These are phyloP conservation scores for Jaenimonas drosophilae DNA, from an alignment of 208 protist genomes.

Conservation along the genomic window DNA sequence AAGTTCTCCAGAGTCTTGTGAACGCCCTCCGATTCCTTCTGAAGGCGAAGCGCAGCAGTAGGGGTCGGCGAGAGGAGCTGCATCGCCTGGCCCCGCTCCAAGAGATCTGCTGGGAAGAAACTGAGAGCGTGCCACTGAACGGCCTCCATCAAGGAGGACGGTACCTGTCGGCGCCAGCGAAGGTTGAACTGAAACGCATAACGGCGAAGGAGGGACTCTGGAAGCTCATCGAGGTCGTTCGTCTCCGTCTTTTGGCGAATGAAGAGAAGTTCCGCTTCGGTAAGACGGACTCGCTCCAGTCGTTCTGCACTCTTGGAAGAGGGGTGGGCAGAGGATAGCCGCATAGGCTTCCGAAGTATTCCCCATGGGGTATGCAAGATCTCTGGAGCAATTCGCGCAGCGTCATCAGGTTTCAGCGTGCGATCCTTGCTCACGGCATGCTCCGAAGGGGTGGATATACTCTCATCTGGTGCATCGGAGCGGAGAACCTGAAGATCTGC, in stretches of 20 bases:
- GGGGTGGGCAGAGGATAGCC: neutral
- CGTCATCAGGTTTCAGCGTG: slow-evolving; percentile 9
- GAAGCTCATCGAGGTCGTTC: slow-evolving; percentile 74
- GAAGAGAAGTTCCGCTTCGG: slow-evolving; percentile 51
- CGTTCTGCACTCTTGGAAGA: slow-evolving; percentile 21
- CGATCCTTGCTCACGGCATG: neutral
- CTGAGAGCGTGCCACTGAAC: slow-evolving; percentile 81
- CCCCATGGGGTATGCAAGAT: slow-evolving; percentile 83
- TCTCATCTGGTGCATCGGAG: neutral
- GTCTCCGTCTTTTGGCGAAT: slow-evolving; percentile 37
- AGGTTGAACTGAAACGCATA: slow-evolving; percentile 83
- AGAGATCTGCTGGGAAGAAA: slow-evolving; percentile 15
- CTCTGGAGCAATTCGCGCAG: slow-evolving; percentile 39
- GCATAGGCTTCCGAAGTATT: slow-evolving; percentile 64
- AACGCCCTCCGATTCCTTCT: slow-evolving; percentile 72
- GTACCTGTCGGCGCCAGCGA: slow-evolving; percentile 53
- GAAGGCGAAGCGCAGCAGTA: slow-evolving; percentile 57
- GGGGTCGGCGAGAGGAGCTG: slow-evolving; percentile 9
- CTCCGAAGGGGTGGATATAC: no score
- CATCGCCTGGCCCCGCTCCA: neutral
- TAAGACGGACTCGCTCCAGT: slow-evolving; percentile 51
- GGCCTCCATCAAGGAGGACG: slow-evolving; percentile 57
- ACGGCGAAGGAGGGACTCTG: slow-evolving; percentile 68
- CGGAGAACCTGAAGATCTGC: slow-evolving; percentile 35
- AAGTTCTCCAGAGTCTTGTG: slow-evolving; percentile 75